A percentile compares a stretch with the other conserved stretches of the same genome.
Evolutionary conservation across 345 rosid genomes (phyloP).

Genomic region (Eucalyptus regnans): DNA sequence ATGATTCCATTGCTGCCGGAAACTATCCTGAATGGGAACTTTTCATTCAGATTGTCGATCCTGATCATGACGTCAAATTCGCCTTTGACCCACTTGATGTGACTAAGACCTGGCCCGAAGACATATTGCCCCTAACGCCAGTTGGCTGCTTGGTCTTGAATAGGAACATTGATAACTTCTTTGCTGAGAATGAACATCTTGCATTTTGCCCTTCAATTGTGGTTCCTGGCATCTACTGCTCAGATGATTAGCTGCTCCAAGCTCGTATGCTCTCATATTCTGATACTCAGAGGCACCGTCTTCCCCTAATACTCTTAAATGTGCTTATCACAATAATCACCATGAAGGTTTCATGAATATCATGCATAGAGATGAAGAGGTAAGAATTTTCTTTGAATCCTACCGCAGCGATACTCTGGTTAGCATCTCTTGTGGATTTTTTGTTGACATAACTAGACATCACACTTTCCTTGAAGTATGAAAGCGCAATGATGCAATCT

Average conservation of each 20-base stretch:
- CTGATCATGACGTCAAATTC: slow-evolving; percentile 61
- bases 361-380: slow-evolving; percentile 39
- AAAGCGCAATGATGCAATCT: not conserved
- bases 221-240: slow-evolving; percentile 81
- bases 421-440: not conserved
- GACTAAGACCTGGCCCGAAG: slow-evolving; percentile 97
- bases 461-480: not conserved
- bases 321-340: slow-evolving; percentile 89
- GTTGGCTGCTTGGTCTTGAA: slow-evolving; percentile 92
- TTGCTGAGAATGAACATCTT: slow-evolving; percentile 85
- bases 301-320: slow-evolving; percentile 92
- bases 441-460: not conserved
- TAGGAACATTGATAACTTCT: slow-evolving; percentile 89
- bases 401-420: not conserved
- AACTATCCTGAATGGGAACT: slow-evolving; percentile 87
- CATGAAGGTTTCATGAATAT: slow-evolving; percentile 83
- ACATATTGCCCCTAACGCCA: slow-evolving; percentile 79
- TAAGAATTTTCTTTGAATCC: not conserved
- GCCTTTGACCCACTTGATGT: slow-evolving; percentile 96
- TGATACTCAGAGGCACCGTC: slow-evolving; percentile 97
- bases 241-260: slow-evolving; percentile 93
- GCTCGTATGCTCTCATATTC: slow-evolving; percentile 72
- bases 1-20: slow-evolving; percentile 90
- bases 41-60: slow-evolving; percentile 70
- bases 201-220: slow-evolving; percentile 90